phyloP scores from a whole-genome alignment of 257 asterid genomes.

The Primulina tabacum region DNA sequence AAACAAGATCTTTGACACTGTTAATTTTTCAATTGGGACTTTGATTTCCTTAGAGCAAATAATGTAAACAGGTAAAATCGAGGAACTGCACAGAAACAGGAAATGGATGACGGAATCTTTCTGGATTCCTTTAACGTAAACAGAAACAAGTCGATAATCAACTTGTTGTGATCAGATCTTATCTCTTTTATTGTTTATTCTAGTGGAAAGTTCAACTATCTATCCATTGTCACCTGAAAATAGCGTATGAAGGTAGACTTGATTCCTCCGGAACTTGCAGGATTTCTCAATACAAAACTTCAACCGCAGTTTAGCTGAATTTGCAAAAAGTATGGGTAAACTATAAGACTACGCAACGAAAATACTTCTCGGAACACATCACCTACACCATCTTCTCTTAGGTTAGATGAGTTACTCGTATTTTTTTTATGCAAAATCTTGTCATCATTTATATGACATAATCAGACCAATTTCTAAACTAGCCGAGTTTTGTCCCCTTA shows the following conservation, averaged over 20 bases:
- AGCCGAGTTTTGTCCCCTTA: neutral
- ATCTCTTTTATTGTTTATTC: neutral
- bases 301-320: constrained; percentile 58
- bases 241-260: constrained; percentile 26
- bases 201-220: constrained; percentile 1
- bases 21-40: neutral
- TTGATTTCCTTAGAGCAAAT: neutral
- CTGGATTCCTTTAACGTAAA: neutral
- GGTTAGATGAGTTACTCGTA: constrained; percentile 40
- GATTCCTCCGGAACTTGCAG: constrained; percentile 57
- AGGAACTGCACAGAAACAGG: neutral
- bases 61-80: neutral
- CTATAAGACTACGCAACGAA: constrained; percentile 39
- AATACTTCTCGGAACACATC: constrained; percentile 33
- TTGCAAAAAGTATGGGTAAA: constrained; percentile 46
- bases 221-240: constrained; percentile 17
- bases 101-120: neutral
- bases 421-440: neutral
- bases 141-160: constrained; percentile 5
- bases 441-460: neutral
- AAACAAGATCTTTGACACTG: neutral
- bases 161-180: constrained; percentile 3
- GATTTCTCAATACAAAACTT: constrained; percentile 73
- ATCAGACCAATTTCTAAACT: constrained; percentile 7
- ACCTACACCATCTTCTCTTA: constrained; percentile 29